A percentile compares a stretch with the other conserved stretches of the same genome.
phyloP scores from a whole-genome alignment of 345 rosid species.

The Iberis pinnata region DNA sequence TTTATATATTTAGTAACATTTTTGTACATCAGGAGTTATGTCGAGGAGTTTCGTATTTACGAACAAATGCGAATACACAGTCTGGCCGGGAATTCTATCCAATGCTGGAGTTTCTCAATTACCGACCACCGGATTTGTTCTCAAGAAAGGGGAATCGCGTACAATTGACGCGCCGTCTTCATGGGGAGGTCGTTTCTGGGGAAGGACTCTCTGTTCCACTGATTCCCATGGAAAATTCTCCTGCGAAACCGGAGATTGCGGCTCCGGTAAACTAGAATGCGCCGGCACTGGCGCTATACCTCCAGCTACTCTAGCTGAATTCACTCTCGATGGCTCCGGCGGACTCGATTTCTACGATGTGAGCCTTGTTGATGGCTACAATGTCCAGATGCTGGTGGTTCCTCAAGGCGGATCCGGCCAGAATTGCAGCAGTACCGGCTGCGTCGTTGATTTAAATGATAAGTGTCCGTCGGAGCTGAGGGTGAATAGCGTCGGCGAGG shows the following conservation, averaged over 20 bases:
- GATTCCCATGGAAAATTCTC: constrained; percentile 59
- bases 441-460: constrained; percentile 56
- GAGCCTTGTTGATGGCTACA: constrained; percentile 88
- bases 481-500: constrained; percentile 39
- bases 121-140: constrained; percentile 68
- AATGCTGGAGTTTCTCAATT: constrained; percentile 55
- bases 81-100: constrained; percentile 83
- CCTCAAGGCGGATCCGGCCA: constrained; percentile 68
- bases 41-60: constrained; percentile 55
- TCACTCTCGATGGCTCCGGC: constrained; percentile 59
- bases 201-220: constrained; percentile 55
- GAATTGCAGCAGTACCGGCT: constrained; percentile 67
- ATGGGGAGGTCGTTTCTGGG: constrained; percentile 97
- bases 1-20: background rate
- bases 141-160: constrained; percentile 50
- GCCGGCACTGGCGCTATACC: constrained; percentile 63
- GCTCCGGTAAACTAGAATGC: constrained; percentile 70
- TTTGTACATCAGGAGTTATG: constrained; percentile 26
- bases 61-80: constrained; percentile 61
- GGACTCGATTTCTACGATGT: constrained; percentile 73
- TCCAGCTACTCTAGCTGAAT: constrained; percentile 75
- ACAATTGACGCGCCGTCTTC: constrained; percentile 54
- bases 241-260: constrained; percentile 79
- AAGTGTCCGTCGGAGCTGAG: constrained; percentile 71
- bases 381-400: constrained; percentile 57